phyloP scores from a whole-genome alignment of 2,329 filamentous ascomycete species.

The Venturia asperata region DNA sequence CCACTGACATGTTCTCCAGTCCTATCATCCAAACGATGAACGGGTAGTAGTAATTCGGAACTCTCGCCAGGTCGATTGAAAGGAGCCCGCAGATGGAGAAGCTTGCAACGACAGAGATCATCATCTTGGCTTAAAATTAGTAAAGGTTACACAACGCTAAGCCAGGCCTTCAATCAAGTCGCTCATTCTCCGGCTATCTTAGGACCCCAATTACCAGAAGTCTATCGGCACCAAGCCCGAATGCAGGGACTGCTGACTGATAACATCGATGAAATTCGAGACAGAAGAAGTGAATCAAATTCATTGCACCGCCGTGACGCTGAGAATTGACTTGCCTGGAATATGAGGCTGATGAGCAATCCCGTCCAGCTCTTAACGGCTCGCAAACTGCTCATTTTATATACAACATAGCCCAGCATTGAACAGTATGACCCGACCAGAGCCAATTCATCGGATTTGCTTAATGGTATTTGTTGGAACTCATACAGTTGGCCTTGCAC shows the following conservation, averaged over 20 bases:
- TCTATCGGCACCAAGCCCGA: background rate
- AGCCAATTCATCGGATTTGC: constrained; percentile 55
- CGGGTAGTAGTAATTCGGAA: constrained; percentile 68
- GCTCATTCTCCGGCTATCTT: background rate
- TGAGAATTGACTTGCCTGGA: constrained; percentile 40
- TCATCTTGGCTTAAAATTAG: constrained; percentile 37
- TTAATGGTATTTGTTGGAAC: constrained; percentile 71
- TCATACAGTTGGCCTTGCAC: constrained; percentile 60
- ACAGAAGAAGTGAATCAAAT: background rate
- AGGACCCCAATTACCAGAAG: background rate
- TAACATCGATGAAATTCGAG: background rate
- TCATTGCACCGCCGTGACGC: constrained; percentile 25
- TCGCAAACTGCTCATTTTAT: constrained; percentile 60
- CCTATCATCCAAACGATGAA: constrained; percentile 71
- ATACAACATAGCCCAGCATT: constrained; percentile 57
- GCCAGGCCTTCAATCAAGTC: background rate
- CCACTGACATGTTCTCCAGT: constrained; percentile 59
- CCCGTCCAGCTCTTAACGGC: constrained; percentile 71
- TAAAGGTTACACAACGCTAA: background rate
- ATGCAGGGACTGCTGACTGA: background rate
- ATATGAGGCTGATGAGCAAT: constrained; percentile 61
- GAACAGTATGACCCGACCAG: constrained; percentile 59
- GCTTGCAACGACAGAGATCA: constrained; percentile 67
- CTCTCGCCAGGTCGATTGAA: constrained; percentile 66
- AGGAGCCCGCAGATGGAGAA: constrained; percentile 72